Evolutionary conservation across 2,329 filamentous ascomycete species (phyloP).

Genomic region (Penicillium oxalicum): DNA sequence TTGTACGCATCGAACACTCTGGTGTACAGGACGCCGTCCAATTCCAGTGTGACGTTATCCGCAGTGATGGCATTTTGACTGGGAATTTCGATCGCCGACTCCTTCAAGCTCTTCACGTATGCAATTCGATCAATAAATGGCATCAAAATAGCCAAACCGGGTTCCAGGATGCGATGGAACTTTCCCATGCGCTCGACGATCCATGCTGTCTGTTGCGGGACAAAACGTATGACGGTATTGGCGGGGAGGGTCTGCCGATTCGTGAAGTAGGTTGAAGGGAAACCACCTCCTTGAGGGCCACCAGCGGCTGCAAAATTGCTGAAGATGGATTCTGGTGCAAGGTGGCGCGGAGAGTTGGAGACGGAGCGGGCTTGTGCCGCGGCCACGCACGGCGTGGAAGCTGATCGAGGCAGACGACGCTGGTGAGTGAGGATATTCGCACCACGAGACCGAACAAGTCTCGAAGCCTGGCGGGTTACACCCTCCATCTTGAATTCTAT

Average conservation of each 20-base stretch:
- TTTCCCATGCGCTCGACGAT: conserved; percentile 99
- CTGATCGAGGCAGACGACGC: conserved; percentile 18
- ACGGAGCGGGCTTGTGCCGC: conserved; percentile 25
- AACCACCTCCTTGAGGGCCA: conserved; percentile 18
- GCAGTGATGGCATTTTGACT: conserved; percentile 97
- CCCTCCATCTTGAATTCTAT: conserved; percentile 31
- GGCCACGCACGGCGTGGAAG: conserved; percentile 19
- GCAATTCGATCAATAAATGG: conserved; percentile 93
- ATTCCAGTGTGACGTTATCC: conserved; percentile 93
- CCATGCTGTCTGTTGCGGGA: conserved; percentile 99
- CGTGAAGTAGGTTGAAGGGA: conserved; percentile 68
- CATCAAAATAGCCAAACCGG: conserved; percentile 79
- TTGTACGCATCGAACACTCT: conserved; percentile 97
- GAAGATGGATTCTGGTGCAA: conserved; percentile 31
- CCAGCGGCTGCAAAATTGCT: conserved; percentile 23
- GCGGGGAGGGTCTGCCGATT: conserved; percentile 66
- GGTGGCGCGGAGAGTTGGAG: conserved; percentile 24
- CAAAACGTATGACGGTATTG: conserved; percentile 92
- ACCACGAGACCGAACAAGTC: conserved; percentile 26
- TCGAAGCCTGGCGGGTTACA: conserved; percentile 30
- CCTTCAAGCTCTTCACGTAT: conserved; percentile 97
- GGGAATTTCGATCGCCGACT: conserved; percentile 91
- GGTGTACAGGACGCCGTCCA: conserved; percentile 93
- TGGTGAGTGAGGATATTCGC: conserved; percentile 21
- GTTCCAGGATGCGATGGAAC: conserved; percentile 88